These are phyloP conservation scores for Vishniacozyma victoriae DNA, from an alignment of 768 basidiomycete species.

Conservation along the genomic window DNA sequence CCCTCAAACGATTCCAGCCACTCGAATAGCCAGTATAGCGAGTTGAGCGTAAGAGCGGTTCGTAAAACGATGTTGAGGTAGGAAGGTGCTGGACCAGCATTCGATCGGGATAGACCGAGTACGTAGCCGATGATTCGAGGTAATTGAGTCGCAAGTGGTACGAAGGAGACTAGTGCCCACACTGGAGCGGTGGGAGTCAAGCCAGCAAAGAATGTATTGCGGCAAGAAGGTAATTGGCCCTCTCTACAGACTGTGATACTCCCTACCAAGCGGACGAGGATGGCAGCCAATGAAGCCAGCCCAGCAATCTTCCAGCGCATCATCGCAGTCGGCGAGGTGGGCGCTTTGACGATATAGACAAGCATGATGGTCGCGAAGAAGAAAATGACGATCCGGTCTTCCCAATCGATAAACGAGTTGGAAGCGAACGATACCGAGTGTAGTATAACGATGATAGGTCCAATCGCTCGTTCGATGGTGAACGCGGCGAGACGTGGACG, in stretches of 20 bases:
- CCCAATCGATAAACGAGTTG: conserved; percentile 98
- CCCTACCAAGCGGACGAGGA: conserved; percentile 68
- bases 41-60: conserved; percentile 58
- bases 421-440: conserved; percentile 76
- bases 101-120: conserved; percentile 63
- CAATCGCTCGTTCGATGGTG: conserved; percentile 28
- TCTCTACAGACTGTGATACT: conserved; percentile 85
- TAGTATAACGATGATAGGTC: conserved; percentile 48
- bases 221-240: conserved; percentile 85
- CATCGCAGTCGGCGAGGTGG: conserved; percentile 61
- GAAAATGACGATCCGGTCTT: conserved; percentile 75
- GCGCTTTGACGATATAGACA: conserved; percentile 59
- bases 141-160: conserved; percentile 56
- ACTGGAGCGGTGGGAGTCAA: conserved; percentile 62
- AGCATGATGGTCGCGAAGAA: conserved; percentile 57
- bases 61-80: conserved; percentile 56
- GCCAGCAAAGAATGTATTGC: conserved; percentile 80
- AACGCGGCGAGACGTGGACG: conserved; percentile 4
- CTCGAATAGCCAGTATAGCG: conserved; percentile 73
- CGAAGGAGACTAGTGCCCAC: conserved; percentile 56
- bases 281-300: conserved; percentile 62
- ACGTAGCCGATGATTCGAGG: conserved; percentile 58
- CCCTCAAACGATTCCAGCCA: conserved; percentile 59
- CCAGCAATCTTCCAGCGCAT: conserved; percentile 71
- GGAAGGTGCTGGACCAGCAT: conserved; percentile 63